A percentile compares a stretch with the other conserved stretches of the same genome.
Conservation (phyloP, 2,329 filamentous ascomycete species). For the Geoglossum cookeanum region DNA sequence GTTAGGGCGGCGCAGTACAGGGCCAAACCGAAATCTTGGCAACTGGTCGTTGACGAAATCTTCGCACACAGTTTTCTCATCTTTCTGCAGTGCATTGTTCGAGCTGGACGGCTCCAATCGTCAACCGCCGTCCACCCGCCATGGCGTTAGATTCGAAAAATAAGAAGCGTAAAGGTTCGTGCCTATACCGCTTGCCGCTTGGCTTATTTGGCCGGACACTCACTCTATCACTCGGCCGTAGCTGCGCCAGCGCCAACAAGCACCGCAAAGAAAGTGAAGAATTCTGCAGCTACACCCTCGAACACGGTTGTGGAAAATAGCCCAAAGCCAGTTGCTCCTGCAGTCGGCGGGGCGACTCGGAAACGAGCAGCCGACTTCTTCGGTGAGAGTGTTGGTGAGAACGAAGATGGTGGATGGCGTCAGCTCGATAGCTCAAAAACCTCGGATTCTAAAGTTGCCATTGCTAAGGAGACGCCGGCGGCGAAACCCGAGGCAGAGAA, state of each 20-base stretch:
- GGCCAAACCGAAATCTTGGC: neutral
- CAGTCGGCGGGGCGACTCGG: conserved; percentile 14
- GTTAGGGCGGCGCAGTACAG: conserved; percentile 5
- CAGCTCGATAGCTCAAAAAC: neutral
- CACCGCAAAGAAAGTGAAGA: conserved; percentile 22
- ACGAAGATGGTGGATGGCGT: conserved; percentile 6
- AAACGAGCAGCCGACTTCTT: conserved; percentile 20
- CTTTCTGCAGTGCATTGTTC: conserved; percentile 9
- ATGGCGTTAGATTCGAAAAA: conserved; percentile 35
- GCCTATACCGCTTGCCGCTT: conserved; percentile 1
- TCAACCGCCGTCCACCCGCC: conserved; percentile 6
- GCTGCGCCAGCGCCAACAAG: conserved; percentile 9
- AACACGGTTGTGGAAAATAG: conserved; percentile 8
- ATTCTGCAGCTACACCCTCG: conserved; percentile 12
- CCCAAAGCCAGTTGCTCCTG: conserved; percentile 11
- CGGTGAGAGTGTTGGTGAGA: conserved; percentile 7
- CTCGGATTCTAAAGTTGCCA: conserved; percentile 3
- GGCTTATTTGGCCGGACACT: neutral
- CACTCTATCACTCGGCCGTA: neutral
- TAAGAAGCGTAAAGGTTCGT: conserved; percentile 35
- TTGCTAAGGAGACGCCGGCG: neutral
- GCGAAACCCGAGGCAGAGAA: conserved; percentile 5
- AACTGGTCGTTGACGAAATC: neutral
- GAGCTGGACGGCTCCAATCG: neutral
- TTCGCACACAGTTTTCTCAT: neutral